Evolutionary conservation across 139 green algal species (phyloP), one percentile per base, ranked within the genome.

Genomic region (Prasinococcaceae sp.): DNA sequence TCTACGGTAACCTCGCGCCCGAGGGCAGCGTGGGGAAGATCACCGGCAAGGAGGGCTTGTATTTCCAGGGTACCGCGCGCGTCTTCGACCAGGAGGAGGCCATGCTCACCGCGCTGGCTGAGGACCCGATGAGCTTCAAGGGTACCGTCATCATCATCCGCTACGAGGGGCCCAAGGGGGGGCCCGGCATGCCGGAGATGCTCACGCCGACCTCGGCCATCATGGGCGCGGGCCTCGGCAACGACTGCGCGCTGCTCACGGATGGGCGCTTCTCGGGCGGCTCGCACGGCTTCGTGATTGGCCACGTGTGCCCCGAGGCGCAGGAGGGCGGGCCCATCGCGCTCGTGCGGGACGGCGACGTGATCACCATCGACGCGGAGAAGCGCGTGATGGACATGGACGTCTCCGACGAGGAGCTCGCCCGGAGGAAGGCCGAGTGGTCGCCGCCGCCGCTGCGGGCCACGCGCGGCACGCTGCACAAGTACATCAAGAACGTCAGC

Each of bases 141-240:
- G 60, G 65, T 47, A 74, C 65, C 30, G 90, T 97, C 14, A 75
- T 95, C 1, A 80, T 94, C 16, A 95, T 95, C 52, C 67, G 87
- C 19, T 93, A 92, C 44, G 87, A 95, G 72, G 88, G 88, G 6
- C 88, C 88, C 35, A 94, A 96, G 75, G 90, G 90, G 48, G 90
- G 90, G 6, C 90, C 90, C 12, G 90, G 90, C 56, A 97, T 98
- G 88, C 90, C 88, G 0, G 90, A 98, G 74, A 97, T 98, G 90
- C 62, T 98, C 19, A 96, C 82, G 1, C 90, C 90, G 55, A 97
- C 90, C 35, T 80, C 60, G 6, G 86, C 87, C 49, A 94, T 98
- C 76, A 96, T 96, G 79, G 90, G 88, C 8, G 88, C 90, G 5
- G 90, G 90, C 26, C 79, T 98, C 30, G 90, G 90, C 52, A 80